Percentiles rank a stretch among this genome's conserved stretches.
Evolutionary conservation across 352 stramenopile genomes (phyloP).

Genomic region (Phytopythium litorale): DNA sequence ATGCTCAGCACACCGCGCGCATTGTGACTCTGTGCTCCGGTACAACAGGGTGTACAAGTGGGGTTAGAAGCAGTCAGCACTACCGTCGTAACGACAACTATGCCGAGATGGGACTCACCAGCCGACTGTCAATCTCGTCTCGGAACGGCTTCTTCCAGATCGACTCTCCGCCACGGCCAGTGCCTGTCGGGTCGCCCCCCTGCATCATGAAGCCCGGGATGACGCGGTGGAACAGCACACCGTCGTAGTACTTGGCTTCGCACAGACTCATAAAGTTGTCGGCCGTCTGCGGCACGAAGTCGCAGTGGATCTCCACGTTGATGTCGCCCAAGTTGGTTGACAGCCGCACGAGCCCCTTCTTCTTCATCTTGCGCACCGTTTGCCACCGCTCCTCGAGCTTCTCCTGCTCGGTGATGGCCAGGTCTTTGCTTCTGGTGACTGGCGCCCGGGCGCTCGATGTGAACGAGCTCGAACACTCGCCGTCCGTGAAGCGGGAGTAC

Average conservation of each 20-base stretch:
- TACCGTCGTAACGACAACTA: neutral
- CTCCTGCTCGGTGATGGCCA: conserved; percentile 53
- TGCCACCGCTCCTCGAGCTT: conserved; percentile 79
- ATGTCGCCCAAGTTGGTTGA: conserved; percentile 93
- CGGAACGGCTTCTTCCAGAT: conserved; percentile 93
- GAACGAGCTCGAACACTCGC: conserved; percentile 90
- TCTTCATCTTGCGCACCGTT: conserved; percentile 88
- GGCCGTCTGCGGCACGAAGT: conserved; percentile 94
- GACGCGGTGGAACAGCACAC: conserved; percentile 94
- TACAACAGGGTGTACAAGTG: neutral
- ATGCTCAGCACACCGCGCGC: conserved; percentile 93
- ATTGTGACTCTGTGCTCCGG: conserved; percentile 62
- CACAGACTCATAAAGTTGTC: conserved; percentile 98
- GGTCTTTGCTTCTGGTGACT: conserved; percentile 54
- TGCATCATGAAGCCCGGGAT: conserved; percentile 98
- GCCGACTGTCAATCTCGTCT: conserved; percentile 96
- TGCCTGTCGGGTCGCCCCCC: conserved; percentile 93
- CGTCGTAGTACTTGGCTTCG: conserved; percentile 92
- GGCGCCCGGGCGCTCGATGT: conserved; percentile 91
- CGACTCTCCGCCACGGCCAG: conserved; percentile 91
- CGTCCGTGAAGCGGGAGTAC: conserved; percentile 87
- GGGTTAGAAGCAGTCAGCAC: neutral
- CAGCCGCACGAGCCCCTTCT: conserved; percentile 97
- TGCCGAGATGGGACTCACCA: conserved; percentile 44
- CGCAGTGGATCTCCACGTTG: conserved; percentile 95